These are phyloP conservation scores for Leucosporidium creatinivorum DNA, from an alignment of 768 basidiomycete genomes.

Conservation along the genomic window DNA sequence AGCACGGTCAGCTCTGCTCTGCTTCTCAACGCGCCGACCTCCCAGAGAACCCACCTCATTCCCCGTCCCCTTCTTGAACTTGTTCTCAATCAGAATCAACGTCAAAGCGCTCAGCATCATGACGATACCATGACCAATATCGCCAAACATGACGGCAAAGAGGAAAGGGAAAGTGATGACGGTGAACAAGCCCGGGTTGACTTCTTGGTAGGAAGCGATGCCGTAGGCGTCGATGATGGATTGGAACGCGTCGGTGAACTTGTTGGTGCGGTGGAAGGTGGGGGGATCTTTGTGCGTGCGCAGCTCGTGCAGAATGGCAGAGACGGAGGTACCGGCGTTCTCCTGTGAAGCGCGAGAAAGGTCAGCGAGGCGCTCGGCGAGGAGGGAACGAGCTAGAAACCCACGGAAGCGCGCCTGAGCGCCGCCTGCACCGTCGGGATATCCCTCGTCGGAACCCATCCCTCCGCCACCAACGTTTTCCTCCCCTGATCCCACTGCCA, in stretches of 20 bases:
- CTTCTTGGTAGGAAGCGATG: slow-evolving; percentile 86
- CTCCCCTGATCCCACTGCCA: slow-evolving; percentile 89
- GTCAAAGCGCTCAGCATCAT: slow-evolving; percentile 65
- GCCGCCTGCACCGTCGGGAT: slow-evolving; percentile 77
- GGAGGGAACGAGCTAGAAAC: slow-evolving; percentile 26
- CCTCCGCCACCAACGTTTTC: slow-evolving; percentile 93
- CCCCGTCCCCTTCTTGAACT: slow-evolving; percentile 53
- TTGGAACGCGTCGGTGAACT: slow-evolving; percentile 95
- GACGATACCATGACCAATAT: slow-evolving; percentile 90
- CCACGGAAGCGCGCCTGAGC: slow-evolving; percentile 74
- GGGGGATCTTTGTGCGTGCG: slow-evolving; percentile 81
- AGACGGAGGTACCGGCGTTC: slow-evolving; percentile 83
- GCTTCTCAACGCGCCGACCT: background rate
- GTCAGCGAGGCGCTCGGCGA: background rate
- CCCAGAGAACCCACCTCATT: slow-evolving; percentile 25
- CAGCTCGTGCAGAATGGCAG: slow-evolving; percentile 85
- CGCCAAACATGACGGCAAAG: slow-evolving; percentile 99
- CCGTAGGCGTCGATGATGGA: slow-evolving; percentile 98
- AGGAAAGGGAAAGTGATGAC: slow-evolving; percentile 67
- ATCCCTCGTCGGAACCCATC: slow-evolving; percentile 93
- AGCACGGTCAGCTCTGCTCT: too few relatives aligned
- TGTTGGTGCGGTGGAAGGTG: slow-evolving; percentile 88
- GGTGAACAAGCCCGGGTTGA: slow-evolving; percentile 89
- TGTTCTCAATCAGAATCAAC: slow-evolving; percentile 82
- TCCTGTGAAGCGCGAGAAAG: slow-evolving; percentile 47